Base-by-base conservation (phyloP, 2,329 filamentous ascomycete species). In the Pseudogymnoascus sp. region DNA sequence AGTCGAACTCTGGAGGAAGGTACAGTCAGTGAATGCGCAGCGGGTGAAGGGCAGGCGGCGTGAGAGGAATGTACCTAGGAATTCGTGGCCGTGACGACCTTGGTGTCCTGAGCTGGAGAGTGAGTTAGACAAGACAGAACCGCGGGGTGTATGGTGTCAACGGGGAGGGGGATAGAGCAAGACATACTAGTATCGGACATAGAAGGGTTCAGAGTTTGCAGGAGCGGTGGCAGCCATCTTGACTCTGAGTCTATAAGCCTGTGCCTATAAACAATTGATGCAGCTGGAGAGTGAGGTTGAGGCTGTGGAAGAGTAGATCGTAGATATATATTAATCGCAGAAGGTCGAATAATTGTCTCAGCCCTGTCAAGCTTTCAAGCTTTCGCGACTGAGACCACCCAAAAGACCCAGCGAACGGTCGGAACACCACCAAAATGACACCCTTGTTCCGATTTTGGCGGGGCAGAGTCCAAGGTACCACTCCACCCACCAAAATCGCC, bases 51-150 rank as follows among this genome's bases (percentile, higher is more conserved):
- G 33, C 18, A 40, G 11, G 11, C 37, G 11, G 11, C 37, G 23
- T 37, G 56, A 4, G 6, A 56, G 47, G 25, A 33, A 60, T 56
- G 53, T 75, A 97, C 93, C 94, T 72, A 99, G 81, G 74, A 99
- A 99, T 77, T 99, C 94, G 78, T 99, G 94, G 67, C 94, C 94
- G 76, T 97, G 97, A 68, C 93, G 90, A 73, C 94, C 94, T 77
- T 92, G 94, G 77, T 99, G 94, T 72, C 94, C 94, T 69, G 94
- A 97, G 82, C 93, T 97, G 74, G 70, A 64, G 67, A 64, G 67
- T 73, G 67, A 72, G 23, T 42, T 14, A 14, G 40, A 69, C 64
- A 70, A 14, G 40, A 69, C 64, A 70, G 25, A 33, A n/a, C 25
- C 1, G 25, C 25, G 47, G 25, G 47, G 66, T 33, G 64, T 8